Base-by-base conservation (phyloP, 1,284 basidiomycete species). In the Tremellales sp. region DNA sequence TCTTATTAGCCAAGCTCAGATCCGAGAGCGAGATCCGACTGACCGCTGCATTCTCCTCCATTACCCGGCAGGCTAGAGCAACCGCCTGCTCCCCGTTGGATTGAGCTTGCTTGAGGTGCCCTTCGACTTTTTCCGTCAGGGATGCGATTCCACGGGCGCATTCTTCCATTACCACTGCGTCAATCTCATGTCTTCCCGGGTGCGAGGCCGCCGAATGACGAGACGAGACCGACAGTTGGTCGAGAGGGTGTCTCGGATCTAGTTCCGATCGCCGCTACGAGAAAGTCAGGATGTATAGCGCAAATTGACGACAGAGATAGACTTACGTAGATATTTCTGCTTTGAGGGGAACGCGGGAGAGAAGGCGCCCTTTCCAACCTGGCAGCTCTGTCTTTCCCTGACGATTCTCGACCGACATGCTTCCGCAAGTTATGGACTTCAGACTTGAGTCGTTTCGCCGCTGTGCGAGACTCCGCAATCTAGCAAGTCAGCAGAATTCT, bases 291-390 rank as follows among this genome's bases (percentile, higher is more conserved):
- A 36, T 19, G 34, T 12, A 34, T 40, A 35, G 35, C 40, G 27
- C 7, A 18, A 63, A 8, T 32, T n/a, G 13, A n/a, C 28, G 63
- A 58, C 10, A 35, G 18, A 24, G 10, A 40, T 19, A 16, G 6
- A 67, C 73, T 53, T 33, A 73, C 72, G 22, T 68, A 63, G 27
- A 75, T 71, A 41, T 74, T 66, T 3, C 71, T 56, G 47, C 62
- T 63, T 18, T 70, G 67, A 1, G 74, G 74, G 3, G 73, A 75
- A 7, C 74, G 58, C 3, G 73, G 68, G 21, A 76, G 33, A 5
- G 60, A 59, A 2, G 49, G 34, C 26, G 53, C 50, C 3, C 50
- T 35, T 18, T 63, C 59, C 5, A 59, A 18, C 13, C 25, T 39
- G 7, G 44, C 41, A 8, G 37, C 40, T 14, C 53, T 25, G 5